Base-by-base conservation (phyloP, 2,329 filamentous ascomycete species). In the Trichophaea hybrida region DNA sequence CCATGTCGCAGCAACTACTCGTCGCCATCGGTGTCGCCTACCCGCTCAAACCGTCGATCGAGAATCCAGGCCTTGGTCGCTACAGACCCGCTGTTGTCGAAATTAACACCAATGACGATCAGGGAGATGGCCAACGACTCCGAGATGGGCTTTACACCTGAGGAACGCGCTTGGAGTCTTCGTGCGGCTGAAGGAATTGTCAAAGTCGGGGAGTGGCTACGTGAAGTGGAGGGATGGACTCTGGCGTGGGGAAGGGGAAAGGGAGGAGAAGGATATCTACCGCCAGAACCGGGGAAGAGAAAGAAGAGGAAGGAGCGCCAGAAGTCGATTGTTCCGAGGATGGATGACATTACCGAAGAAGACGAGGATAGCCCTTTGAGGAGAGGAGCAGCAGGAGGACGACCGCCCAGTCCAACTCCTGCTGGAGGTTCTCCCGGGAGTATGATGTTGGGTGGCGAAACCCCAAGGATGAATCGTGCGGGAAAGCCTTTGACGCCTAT, bases 161-260 rank as follows among this genome's bases (percentile, higher is more conserved):
- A 62, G n/a, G 85, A 91, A 71, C 80, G 84, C 67, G 82, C 84
- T 13, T 82, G 91, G 71, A 85, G 83, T 46, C 76, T 84, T 68
- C 79, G 81, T 63, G 83, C 85, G 48, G 86, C 86, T 46, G 72
- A 82, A 62, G 83, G 85, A 13, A 85, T 85, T 10, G 80, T 84
- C 67, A 82, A 80, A 64, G 80, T 93, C 63, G 78, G 84, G 71
- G 78, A 80, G 68, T 93, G 87, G 86, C 76, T 86, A 32, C 75
- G 80, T n/a, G 87, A 93, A 74, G 75, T 93, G 43, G 74, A 77
- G 62, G 69, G 73, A 53, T 80, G 77, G 77, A 71, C 74, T n/a
- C 77, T 76, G 74, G 66, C 72, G 0, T 74, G 74, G 62, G 73
- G 70, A 59, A 74, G 76, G 60, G 68, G 68, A 54, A 52, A 58